Base-by-base conservation (phyloP, 768 basidiomycete genomes). In the Mycena metata region DNA sequence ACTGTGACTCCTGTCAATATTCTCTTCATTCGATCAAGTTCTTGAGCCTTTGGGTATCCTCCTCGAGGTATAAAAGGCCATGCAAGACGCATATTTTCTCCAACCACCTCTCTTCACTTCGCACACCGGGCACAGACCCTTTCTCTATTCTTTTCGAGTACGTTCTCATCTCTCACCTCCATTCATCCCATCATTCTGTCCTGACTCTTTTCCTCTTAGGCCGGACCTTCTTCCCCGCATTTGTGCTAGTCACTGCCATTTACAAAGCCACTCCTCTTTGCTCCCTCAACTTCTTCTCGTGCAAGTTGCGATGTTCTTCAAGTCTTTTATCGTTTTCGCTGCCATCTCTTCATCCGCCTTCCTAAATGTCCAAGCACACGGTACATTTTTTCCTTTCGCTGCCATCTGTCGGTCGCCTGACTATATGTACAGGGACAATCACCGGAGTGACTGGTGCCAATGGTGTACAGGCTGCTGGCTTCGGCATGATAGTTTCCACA, bases 221-320 rank as follows among this genome's bases (percentile, higher is more conserved):
- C n/a, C n/a, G n/a, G n/a, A n/a, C n/a, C n/a, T n/a, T n/a, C n/a
- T n/a, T n/a, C n/a, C n/a, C n/a, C n/a, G n/a, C n/a, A n/a, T n/a
- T n/a, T n/a, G n/a, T n/a, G n/a, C n/a, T n/a, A n/a, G 66, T 46
- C 66, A 67, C 66, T 56, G 43, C 36, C 54, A 39, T 24, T 64
- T 56, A 42, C 33, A n/a, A 64, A 19, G 24, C 35, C 45, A n/a
- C 16, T 30, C 36, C 15, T 57, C 45, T 56, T 65, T 41, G 46
- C 23, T 41, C 16, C 56, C n/a, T n/a, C n/a, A n/a, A n/a, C 54
- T 26, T 60, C 50, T 23, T 55, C 55, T 35, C 52, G 69, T 65
- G 69, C 64, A 11, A 64, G 57, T 19, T 64, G 51, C 69, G 16
- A 70, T 70, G 69, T 70, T 66, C 54, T 70, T 63, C n/a, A n/a